Conservation (phyloP, 768 basidiomycete species). For the Pholiota microspora region DNA sequence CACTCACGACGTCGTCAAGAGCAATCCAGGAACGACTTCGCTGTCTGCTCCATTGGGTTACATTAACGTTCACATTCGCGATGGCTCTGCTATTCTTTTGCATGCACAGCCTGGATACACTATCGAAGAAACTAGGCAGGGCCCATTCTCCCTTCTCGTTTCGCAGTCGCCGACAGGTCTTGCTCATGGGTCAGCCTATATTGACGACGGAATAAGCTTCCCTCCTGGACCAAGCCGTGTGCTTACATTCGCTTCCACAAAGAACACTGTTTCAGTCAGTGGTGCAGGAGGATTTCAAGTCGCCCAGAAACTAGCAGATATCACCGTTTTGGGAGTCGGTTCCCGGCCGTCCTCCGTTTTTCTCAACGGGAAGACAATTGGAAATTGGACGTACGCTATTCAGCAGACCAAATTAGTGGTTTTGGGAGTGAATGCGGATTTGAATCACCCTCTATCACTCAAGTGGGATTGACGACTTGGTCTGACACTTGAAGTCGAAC, state of each 20-base stretch:
- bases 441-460: slow-evolving; percentile 35
- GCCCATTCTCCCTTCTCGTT: slow-evolving; percentile 62
- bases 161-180: slow-evolving; percentile 44
- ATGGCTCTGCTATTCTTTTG: slow-evolving; percentile 61
- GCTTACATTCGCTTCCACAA: slow-evolving; percentile 41
- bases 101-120: slow-evolving; percentile 67
- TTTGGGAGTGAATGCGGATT: slow-evolving; percentile 32
- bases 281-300: slow-evolving; percentile 41
- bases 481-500: too few species aligned
- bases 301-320: slow-evolving; percentile 41
- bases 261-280: slow-evolving; percentile 34
- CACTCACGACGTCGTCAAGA: slow-evolving; percentile 55
- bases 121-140: slow-evolving; percentile 58
- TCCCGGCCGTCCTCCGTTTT: slow-evolving; percentile 36
- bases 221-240: slow-evolving; percentile 54
- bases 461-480: slow-evolving; percentile 27
- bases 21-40: slow-evolving; percentile 39
- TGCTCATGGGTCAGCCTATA: slow-evolving; percentile 59
- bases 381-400: slow-evolving; percentile 38
- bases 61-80: slow-evolving; percentile 77
- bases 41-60: slow-evolving; percentile 69
- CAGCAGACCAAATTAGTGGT: slow-evolving; percentile 41
- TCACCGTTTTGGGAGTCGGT: slow-evolving; percentile 60
- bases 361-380: slow-evolving; percentile 32
- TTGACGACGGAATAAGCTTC: slow-evolving; percentile 69